phyloP scores from a whole-genome alignment of 208 protist genomes.

The Paratrypanosoma confusum region DNA sequence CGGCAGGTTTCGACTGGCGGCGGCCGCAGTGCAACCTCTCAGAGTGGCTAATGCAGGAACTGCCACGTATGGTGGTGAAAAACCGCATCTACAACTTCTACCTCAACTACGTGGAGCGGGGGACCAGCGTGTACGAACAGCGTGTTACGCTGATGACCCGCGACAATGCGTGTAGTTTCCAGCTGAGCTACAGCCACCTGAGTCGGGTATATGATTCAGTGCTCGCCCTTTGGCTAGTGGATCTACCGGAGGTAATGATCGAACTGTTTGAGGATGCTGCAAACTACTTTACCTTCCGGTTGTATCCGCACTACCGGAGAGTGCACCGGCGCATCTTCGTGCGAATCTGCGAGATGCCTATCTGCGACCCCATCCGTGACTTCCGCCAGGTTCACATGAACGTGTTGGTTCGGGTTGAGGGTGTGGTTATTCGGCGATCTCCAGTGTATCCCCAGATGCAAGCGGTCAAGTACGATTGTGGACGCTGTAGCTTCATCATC shows the following conservation, averaged over 20 bases:
- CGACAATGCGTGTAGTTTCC: conserved; percentile 90
- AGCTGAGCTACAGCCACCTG: conserved; percentile 93
- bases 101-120: conserved; percentile 78
- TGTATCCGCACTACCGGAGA: conserved; percentile 90
- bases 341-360: conserved; percentile 94
- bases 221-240: conserved; percentile 94
- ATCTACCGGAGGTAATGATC: conserved; percentile 95
- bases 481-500: conserved; percentile 88
- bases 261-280: conserved; percentile 96
- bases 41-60: conserved; percentile 85
- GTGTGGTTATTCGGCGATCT: conserved; percentile 97
- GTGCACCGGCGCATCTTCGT: conserved; percentile 92
- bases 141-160: conserved; percentile 77
- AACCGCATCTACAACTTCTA: conserved; percentile 89
- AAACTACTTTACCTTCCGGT: conserved; percentile 80
- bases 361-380: conserved; percentile 95
- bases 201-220: conserved; percentile 75
- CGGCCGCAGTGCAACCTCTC: conserved; percentile 75
- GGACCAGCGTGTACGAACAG: conserved; percentile 70
- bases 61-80: conserved; percentile 75
- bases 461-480: conserved; percentile 95
- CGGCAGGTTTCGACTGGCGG: conserved; percentile 79
- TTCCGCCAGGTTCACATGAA: conserved; percentile 98
- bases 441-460: conserved; percentile 98
- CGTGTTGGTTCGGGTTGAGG: conserved; percentile 93